phyloP scores from a whole-genome alignment of 768 basidiomycete species.

The Kondoa subrosea region DNA sequence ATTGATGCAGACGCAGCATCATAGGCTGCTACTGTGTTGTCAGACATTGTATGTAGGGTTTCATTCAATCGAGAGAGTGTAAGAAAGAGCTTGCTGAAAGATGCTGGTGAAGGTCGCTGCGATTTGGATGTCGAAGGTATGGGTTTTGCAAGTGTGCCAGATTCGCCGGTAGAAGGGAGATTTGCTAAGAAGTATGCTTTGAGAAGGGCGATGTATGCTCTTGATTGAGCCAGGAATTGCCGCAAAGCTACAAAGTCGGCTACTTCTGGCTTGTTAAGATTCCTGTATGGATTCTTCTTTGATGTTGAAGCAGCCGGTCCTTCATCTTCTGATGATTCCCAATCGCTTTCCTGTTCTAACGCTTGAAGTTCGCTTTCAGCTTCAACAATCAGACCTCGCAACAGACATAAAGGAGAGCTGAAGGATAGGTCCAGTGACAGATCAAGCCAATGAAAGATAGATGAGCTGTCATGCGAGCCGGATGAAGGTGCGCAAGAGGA shows the following conservation, averaged over 20 bases:
- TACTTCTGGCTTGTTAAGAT: neutral
- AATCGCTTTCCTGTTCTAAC: neutral
- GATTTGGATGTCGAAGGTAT: neutral
- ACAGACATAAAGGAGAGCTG: neutral
- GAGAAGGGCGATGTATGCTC: neutral
- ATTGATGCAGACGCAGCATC: neutral
- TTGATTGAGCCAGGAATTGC: neutral
- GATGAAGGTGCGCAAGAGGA: no score
- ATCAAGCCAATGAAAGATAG: neutral
- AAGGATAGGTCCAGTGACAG: neutral
- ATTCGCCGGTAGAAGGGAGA: neutral
- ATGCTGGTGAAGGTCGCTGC: neutral
- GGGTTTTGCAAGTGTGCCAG: neutral
- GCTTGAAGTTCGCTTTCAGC: neutral
- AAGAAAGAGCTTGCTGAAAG: neutral
- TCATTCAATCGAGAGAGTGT: neutral
- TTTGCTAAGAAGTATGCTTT: neutral
- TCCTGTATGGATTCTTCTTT: no score
- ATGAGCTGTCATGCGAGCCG: neutral
- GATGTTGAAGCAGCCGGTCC: no score
- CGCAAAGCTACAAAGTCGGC: neutral
- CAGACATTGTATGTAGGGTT: neutral
- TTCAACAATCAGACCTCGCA: neutral
- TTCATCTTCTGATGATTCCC: neutral
- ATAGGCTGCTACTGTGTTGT: neutral